Conservation (phyloP, 768 basidiomycete species). For the Agrocybe pediades region DNA sequence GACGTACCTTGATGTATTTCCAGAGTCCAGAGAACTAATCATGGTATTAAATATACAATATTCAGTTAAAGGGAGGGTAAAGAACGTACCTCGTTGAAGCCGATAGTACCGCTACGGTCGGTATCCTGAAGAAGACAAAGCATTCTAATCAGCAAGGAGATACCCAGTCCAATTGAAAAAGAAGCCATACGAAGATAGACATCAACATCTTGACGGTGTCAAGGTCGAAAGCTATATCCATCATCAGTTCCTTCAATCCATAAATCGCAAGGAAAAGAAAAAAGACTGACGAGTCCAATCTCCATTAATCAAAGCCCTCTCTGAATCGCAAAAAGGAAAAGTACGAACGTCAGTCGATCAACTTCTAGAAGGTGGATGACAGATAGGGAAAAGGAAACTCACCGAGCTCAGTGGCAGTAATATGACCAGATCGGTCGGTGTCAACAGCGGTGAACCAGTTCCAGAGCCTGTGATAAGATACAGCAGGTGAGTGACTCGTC, state of each 20-base stretch:
- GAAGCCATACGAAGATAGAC: slow-evolving; percentile 64
- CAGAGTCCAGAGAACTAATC: slow-evolving; percentile 72
- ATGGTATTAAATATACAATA: neutral
- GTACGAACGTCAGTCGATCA: neutral
- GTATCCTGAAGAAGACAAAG: slow-evolving; percentile 45
- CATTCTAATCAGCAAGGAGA: neutral
- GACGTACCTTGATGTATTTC: slow-evolving; percentile 69
- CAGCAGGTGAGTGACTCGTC: too few species aligned
- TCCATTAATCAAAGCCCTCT: slow-evolving; percentile 52
- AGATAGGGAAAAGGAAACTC: slow-evolving; percentile 35
- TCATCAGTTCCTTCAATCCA: slow-evolving; percentile 1
- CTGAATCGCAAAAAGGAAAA: slow-evolving; percentile 24
- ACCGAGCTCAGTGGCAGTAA: slow-evolving; percentile 70
- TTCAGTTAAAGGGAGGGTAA: neutral
- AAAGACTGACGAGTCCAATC: slow-evolving; percentile 72
- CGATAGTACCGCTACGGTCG: slow-evolving; percentile 77
- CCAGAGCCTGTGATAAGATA: slow-evolving; percentile 55
- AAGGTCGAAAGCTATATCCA: slow-evolving; percentile 67
- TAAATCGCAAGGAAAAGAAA: slow-evolving; percentile 6
- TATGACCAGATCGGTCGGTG: slow-evolving; percentile 65
- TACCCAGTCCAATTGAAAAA: neutral
- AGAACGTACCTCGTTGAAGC: slow-evolving; percentile 66
- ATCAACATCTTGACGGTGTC: slow-evolving; percentile 88
- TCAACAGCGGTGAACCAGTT: slow-evolving; percentile 74
- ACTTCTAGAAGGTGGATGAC: neutral